Evolutionary conservation across 169 alveolate species (phyloP), one percentile per base, ranked within the genome.

Genomic region (Cryptosporidium parvum): DNA sequence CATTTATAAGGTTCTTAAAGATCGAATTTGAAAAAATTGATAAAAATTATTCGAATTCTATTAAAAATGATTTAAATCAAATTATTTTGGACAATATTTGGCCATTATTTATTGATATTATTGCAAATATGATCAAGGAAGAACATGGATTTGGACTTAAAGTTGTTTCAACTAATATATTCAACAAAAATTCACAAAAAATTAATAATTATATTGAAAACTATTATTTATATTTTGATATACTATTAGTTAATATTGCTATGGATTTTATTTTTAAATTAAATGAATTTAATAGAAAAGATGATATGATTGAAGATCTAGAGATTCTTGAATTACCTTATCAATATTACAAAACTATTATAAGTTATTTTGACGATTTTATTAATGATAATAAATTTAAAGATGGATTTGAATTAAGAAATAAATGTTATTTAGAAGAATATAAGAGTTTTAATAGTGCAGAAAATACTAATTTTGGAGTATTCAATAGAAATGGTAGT

Each of bases 101-200:
- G 89, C 80, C 89, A 23, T 35, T 80, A 31, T 26, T 67, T 39
- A 62, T 62, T 35, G 62, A 39, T 16, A 67, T 33, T 16, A 14
- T 80, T 33, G 70, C 14, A 9, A 23, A 18, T 9, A 12, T 80
- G 58, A 35, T 73, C 7, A 59, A 37, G n/a, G 37, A 53, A 5
- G 48, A 33, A 3, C 33, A 33, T 9, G 72, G 51, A 12, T 65
- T 65, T 65, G 72, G 72, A 29, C 67, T 56, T 2, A 56, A 56
- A 26, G 9, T 73, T 31, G n/a, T 31, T 29, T 7, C 18, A 35
- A 58, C 21, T 31, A 56, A 73, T 31, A 23, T 56, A 26, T n/a
- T 56, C 10, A 26, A 23, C 35, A 56, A 26, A 1, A 26, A 10
- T 56, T 56, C 35, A 10, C 67, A 8, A 56, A 35, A 18, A 33